These are phyloP conservation scores for Prunus mongolica DNA, from an alignment of 306 rosid genomes.

Conservation along the genomic window DNA sequence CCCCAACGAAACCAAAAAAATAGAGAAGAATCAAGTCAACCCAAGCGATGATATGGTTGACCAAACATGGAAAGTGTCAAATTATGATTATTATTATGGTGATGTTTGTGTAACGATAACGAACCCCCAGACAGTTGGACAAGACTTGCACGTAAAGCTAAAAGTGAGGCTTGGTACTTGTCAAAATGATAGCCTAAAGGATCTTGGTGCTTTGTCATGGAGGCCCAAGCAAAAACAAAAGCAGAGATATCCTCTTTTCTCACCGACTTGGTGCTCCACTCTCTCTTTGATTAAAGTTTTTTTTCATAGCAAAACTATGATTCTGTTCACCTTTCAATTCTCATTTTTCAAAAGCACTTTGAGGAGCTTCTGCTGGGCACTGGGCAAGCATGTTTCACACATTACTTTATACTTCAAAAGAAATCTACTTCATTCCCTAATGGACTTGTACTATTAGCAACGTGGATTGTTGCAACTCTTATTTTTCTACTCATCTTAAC, in stretches of 20 bases:
- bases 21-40: conserved; percentile 10
- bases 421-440: no score
- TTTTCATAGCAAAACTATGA: not conserved
- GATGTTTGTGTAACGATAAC: not conserved
- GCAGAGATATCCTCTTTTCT: not conserved
- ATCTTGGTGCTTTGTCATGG: not conserved
- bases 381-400: no score
- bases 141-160: conserved; percentile 2
- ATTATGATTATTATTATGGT: not conserved
- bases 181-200: not conserved
- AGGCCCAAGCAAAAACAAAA: conserved; percentile 3
- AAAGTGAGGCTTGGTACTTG: not conserved
- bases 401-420: no score
- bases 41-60: conserved; percentile 19
- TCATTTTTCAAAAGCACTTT: not conserved
- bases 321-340: not conserved
- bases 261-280: not conserved
- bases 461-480: no score
- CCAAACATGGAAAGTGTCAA: not conserved
- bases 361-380: no score
- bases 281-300: not conserved
- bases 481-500: no score
- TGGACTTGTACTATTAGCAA: no score
- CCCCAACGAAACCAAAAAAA: not conserved
- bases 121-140: not conserved